phyloP scores from a whole-genome alignment of 2,329 filamentous ascomycete genomes.

The Hypomyces rosellus region DNA sequence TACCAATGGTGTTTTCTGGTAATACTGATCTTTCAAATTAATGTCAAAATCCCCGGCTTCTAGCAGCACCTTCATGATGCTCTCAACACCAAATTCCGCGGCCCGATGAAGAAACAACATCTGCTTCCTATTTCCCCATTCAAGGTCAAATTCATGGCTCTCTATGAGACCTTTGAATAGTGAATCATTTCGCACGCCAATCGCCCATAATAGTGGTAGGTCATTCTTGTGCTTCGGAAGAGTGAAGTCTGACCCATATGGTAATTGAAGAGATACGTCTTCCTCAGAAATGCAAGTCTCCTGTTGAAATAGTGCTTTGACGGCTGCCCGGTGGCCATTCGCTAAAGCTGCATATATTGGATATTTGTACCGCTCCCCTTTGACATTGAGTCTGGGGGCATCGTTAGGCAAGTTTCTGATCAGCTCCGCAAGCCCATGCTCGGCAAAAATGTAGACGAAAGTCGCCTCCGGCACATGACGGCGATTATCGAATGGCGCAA shows the following conservation, averaged over 20 bases:
- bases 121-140: too few species aligned
- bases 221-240: too few species aligned
- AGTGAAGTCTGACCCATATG: too few species aligned
- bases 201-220: too few species aligned
- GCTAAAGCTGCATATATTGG: neutral
- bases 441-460: constrained; percentile 1
- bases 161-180: too few species aligned
- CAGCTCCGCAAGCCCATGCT: neutral
- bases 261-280: too few species aligned
- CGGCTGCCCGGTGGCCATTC: neutral
- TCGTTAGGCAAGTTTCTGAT: neutral
- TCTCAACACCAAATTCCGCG: too few species aligned
- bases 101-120: too few species aligned
- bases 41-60: neutral
- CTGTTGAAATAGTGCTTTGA: too few species aligned
- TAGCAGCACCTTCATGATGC: neutral
- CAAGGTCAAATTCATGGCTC: too few species aligned
- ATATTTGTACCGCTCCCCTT: neutral
- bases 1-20: neutral
- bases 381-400: neutral
- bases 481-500: neutral
- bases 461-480: neutral
- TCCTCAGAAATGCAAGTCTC: too few species aligned
- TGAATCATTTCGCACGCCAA: too few species aligned
- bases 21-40: neutral